These are phyloP conservation scores for Climacium dendroides DNA, from an alignment of 225 moss, liverwort and hornwort species.

Conservation along the genomic window DNA sequence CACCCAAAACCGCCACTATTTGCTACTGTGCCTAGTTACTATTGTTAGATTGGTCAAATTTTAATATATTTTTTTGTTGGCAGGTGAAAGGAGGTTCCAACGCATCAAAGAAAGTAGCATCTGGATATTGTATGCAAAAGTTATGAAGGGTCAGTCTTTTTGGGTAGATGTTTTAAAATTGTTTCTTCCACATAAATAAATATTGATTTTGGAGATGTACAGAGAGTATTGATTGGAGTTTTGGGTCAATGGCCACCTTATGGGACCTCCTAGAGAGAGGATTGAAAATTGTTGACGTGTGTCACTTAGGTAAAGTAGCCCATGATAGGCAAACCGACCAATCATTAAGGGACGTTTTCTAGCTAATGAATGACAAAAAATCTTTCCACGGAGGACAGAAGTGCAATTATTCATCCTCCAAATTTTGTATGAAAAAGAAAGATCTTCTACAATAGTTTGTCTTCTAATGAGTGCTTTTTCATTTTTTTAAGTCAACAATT, in stretches of 20 bases:
- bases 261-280: fast-evolving
- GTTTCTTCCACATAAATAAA: background rate
- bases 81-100: background rate
- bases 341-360: too few species aligned
- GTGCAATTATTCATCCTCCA: too few species aligned
- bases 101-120: fast-evolving
- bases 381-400: too few species aligned
- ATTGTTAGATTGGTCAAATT: background rate
- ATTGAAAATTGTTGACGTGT: background rate
- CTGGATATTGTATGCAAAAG: background rate
- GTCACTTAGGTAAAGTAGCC: too few species aligned
- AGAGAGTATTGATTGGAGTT: background rate
- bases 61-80: background rate
- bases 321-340: too few species aligned
- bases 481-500: too few species aligned
- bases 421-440: too few species aligned
- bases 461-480: too few species aligned
- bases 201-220: background rate
- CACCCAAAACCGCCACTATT: background rate
- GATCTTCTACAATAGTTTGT: too few species aligned
- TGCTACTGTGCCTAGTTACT: background rate
- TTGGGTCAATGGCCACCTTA: background rate
- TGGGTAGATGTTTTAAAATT: background rate
- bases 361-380: too few species aligned
- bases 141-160: background rate